phyloP scores from a whole-genome alignment of 2,329 filamentous ascomycete species.

The Rutstroemia sp. region DNA sequence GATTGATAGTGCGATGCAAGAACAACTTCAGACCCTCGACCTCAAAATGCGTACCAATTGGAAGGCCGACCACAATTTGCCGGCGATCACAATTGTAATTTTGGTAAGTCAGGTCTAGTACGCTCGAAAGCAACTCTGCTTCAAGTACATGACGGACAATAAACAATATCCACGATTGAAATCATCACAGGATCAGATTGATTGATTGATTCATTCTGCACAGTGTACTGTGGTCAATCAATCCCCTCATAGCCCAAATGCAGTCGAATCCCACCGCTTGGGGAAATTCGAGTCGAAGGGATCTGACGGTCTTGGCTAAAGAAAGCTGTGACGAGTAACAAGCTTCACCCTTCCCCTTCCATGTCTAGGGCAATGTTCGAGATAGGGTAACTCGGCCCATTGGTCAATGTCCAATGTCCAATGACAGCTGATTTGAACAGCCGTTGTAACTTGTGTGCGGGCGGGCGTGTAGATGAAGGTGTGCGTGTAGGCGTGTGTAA shows the following conservation, averaged over 20 bases:
- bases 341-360: background rate
- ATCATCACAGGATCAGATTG: too few species aligned
- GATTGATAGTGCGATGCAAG: background rate
- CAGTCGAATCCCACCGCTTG: background rate
- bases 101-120: background rate
- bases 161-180: background rate
- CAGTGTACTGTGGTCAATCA: too few species aligned
- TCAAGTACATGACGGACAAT: background rate
- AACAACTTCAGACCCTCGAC: too few species aligned
- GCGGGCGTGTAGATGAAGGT: too few species aligned
- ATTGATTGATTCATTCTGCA: too few species aligned
- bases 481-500: too few species aligned
- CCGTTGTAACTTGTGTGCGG: background rate
- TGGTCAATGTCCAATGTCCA: background rate
- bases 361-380: conserved; percentile 4
- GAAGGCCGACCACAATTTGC: too few species aligned
- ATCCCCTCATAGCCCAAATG: background rate
- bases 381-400: conserved; percentile 3
- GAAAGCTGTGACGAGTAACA: background rate
- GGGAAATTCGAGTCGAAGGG: conserved; percentile 5
- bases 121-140: background rate
- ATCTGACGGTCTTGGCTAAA: conserved; percentile 1
- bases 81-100: too few species aligned
- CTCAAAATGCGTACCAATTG: too few species aligned
- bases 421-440: background rate